phyloP scores from a whole-genome alignment of 2,329 filamentous ascomycete genomes.

The Sporothrix humicola region DNA sequence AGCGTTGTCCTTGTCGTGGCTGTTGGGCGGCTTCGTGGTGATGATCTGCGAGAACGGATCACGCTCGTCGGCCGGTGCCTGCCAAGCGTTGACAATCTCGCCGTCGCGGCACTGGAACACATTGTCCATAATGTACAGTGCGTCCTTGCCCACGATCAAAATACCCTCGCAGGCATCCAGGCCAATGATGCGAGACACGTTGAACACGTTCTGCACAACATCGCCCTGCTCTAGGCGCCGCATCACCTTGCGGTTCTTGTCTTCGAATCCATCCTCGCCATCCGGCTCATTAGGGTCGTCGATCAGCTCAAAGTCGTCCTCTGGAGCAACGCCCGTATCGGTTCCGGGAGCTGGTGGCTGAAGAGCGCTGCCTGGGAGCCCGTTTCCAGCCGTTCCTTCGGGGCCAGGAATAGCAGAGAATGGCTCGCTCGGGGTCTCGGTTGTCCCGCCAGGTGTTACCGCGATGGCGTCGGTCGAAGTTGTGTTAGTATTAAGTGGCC shows the following conservation, averaged over 20 bases:
- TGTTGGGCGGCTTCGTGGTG: constrained; percentile 59
- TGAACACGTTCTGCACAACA: constrained; percentile 90
- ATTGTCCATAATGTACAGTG: constrained; percentile 92
- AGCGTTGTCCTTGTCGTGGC: constrained; percentile 54
- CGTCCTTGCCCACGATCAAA: constrained; percentile 88
- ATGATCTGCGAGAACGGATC: constrained; percentile 97
- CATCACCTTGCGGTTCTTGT: constrained; percentile 98
- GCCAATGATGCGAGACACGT: constrained; percentile 91
- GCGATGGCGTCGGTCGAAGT: background rate
- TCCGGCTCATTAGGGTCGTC: constrained; percentile 90
- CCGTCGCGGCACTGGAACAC: constrained; percentile 94
- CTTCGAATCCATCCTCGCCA: constrained; percentile 78
- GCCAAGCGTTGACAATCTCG: constrained; percentile 95
- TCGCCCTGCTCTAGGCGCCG: constrained; percentile 88
- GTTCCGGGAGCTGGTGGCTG: constrained; percentile 26
- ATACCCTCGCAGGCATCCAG: constrained; percentile 93
- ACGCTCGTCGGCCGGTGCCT: constrained; percentile 88
- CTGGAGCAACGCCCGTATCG: constrained; percentile 54
- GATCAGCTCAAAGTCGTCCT: constrained; percentile 95
- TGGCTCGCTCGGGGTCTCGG: background rate
- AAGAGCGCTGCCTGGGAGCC: background rate
- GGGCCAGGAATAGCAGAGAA: background rate
- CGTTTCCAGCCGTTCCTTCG: background rate
- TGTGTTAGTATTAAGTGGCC: constrained; percentile 26
- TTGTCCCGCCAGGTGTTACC: background rate